These are phyloP conservation scores for Calophaca sinica DNA, from an alignment of 306 rosid species.

Conservation along the genomic window DNA sequence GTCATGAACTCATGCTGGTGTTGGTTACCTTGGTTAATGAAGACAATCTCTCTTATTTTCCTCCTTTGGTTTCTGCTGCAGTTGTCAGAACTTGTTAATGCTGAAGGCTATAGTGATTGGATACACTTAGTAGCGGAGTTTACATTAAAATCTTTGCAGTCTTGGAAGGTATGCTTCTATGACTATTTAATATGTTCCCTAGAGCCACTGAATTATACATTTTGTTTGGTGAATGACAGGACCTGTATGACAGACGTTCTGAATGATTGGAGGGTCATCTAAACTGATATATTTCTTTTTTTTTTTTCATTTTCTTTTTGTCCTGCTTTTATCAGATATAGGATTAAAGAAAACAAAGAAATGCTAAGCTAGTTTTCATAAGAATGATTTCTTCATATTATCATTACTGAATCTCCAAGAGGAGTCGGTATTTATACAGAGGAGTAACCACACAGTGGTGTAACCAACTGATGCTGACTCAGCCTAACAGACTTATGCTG, in stretches of 20 bases:
- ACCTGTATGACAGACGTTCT: slow-evolving; percentile 9
- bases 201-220: slow-evolving; percentile 12
- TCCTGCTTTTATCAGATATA: not conserved
- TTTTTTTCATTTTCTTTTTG: not conserved
- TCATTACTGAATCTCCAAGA: too few relatives aligned
- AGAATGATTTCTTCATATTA: too few relatives aligned
- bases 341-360: too few relatives aligned
- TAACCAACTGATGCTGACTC: too few relatives aligned
- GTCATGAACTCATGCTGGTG: not conserved
- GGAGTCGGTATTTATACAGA: too few relatives aligned
- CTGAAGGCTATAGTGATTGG: slow-evolving; percentile 96
- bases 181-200: slow-evolving; percentile 22
- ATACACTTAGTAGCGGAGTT: slow-evolving; percentile 89
- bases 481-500: too few relatives aligned
- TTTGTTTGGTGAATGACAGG: slow-evolving; percentile 19
- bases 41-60: slow-evolving; percentile 31
- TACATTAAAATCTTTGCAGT: slow-evolving; percentile 90
- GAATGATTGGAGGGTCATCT: slow-evolving; percentile 6
- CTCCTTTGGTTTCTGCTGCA: slow-evolving; percentile 46
- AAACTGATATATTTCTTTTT: not conserved
- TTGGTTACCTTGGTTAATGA: slow-evolving; percentile 19
- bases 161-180: slow-evolving; percentile 81
- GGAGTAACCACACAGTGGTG: too few relatives aligned
- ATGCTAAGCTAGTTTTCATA: too few relatives aligned
- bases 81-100: slow-evolving; percentile 91